Percentiles rank a stretch among this genome's conserved stretches.
Conservation (phyloP, 352 stramenopile genomes). For the Pythium grandisporangium region DNA sequence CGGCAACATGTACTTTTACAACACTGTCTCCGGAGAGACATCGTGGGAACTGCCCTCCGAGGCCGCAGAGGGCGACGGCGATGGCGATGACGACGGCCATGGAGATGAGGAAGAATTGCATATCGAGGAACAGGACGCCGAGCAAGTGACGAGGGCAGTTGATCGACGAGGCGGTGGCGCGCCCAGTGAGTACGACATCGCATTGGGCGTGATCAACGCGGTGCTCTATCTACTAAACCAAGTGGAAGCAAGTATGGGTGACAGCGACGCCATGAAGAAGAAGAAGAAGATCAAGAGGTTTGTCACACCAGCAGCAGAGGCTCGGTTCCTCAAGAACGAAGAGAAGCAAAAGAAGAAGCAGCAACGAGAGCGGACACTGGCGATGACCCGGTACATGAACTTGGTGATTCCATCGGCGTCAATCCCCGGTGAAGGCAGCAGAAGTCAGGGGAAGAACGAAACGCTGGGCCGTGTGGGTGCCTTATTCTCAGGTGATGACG, state of each 20-base stretch:
- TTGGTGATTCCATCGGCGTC: slow-evolving; percentile 18
- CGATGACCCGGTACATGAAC: slow-evolving; percentile 27
- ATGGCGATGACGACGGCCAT: background rate
- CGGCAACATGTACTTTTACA: slow-evolving; percentile 75
- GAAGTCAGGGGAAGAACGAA: slow-evolving; percentile 11
- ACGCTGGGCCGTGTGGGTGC: slow-evolving; percentile 24
- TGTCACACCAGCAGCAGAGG: slow-evolving; percentile 37
- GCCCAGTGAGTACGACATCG: slow-evolving; percentile 25
- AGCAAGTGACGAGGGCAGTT: background rate
- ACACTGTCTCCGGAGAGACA: slow-evolving; percentile 49
- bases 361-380: slow-evolving; percentile 24
- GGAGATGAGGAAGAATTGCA: background rate
- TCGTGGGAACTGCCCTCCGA: slow-evolving; percentile 57
- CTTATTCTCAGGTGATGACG: slow-evolving; percentile 45
- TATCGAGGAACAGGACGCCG: background rate
- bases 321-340: slow-evolving; percentile 31
- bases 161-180: slow-evolving; percentile 2
- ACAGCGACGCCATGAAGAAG: background rate
- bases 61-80: slow-evolving; percentile 10
- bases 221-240: slow-evolving; percentile 27
- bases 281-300: slow-evolving; percentile 25
- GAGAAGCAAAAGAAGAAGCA: slow-evolving; percentile 25
- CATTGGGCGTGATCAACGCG: slow-evolving; percentile 33
- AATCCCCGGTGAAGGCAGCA: background rate
- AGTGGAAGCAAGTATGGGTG: slow-evolving; percentile 9